Evolutionary conservation across 2,329 filamentous ascomycete species (phyloP), one percentile per base, ranked within the genome.

Genomic region (Cladosporium halotolerans): DNA sequence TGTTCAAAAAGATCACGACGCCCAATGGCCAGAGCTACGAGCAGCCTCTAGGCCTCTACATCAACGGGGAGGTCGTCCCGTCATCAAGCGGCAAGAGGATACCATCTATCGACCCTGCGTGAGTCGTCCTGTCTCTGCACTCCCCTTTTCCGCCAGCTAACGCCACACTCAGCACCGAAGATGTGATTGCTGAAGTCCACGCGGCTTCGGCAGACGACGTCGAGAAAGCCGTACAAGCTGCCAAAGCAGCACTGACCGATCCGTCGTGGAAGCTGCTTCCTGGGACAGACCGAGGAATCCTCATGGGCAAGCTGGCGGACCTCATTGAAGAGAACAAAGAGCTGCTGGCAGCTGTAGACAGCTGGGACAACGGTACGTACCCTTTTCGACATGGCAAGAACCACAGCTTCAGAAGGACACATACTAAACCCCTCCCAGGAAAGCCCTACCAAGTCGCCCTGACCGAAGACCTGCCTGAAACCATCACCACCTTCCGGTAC

Each of bases 11-110:
- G 63, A 78, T 92, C 55, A 86, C 79, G 8, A 86, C 88, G 46
- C 88, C 88, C 4, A 92, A 92, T 70, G 87, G 86, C 62, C 77
- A 73, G 68, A 83, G 80, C 62, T 91, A 88, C 72, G 75, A 71
- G 10, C 85, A 89, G 73, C 86, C 87, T 2, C 76, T 81, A 42
- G 88, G 88, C n/a, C 77, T 92, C 8, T 91, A 90, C 71, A 89
- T 91, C 73, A 86, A 88, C 74, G 89, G 90, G 59, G 85, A 89
- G 67, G 91, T 88, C 68, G 83, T 89, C 50, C 76, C 81, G 53
- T 82, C 78, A 67, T 79, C 79, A 11, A 83, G 79, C 42, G 76
- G 83, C 65, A 87, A 78, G 60, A 78, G 23, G 11, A 53, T 53
- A 4, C 40, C 40, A 31, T 51, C 48, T 4, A 79, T 89, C 63